Evolutionary conservation across 805 yeast genomes (phyloP).

Genomic region (Zygosaccharomyces bisporus): DNA sequence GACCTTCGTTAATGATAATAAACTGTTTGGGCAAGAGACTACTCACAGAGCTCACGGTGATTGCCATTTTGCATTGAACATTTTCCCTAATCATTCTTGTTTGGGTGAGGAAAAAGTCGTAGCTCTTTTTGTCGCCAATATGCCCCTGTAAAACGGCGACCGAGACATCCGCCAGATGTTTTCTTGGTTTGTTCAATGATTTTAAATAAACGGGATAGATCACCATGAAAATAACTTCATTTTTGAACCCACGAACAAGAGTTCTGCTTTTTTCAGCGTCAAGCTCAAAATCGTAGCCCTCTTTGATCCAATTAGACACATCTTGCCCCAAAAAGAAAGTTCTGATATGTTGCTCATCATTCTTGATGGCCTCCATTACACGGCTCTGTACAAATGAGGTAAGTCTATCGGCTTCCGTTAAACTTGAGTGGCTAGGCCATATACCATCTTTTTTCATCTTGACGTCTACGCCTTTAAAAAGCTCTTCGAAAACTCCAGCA

Average conservation of each 20-base stretch:
- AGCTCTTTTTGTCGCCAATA: conserved; percentile 1
- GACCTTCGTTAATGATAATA: conserved; percentile 22
- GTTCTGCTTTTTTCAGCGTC: conserved; percentile 12
- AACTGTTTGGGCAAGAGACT: conserved; percentile 18
- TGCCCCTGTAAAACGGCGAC: conserved; percentile 17
- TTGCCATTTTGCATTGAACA: conserved; percentile 21
- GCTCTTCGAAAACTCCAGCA: conserved; percentile 7
- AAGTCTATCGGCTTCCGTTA: conserved; percentile 11
- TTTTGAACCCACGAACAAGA: conserved; percentile 12
- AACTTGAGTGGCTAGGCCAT: conserved; percentile 6
- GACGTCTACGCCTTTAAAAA: conserved; percentile 10
- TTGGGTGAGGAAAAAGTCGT: conserved; percentile 7
- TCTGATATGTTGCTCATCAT: conserved; percentile 24
- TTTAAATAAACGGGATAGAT: conserved; percentile 19
- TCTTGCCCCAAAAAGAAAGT: conserved; percentile 20
- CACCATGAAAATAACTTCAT: conserved; percentile 14
- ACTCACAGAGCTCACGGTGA: conserved; percentile 16
- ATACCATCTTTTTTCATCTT: conserved; percentile 10
- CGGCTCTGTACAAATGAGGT: conserved; percentile 11
- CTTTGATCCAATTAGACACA: conserved; percentile 15
- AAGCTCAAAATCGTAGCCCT: conserved; percentile 17
- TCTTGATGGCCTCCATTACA: conserved; percentile 25
- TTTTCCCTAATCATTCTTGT: conserved; percentile 9
- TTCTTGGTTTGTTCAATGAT: conserved; percentile 12
- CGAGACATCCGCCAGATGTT: conserved; percentile 19